Percentiles rank a stretch among this genome's conserved stretches.
Conservation (phyloP, 1,139 yeast genomes). For the Suhomyces bolitotheri region DNA sequence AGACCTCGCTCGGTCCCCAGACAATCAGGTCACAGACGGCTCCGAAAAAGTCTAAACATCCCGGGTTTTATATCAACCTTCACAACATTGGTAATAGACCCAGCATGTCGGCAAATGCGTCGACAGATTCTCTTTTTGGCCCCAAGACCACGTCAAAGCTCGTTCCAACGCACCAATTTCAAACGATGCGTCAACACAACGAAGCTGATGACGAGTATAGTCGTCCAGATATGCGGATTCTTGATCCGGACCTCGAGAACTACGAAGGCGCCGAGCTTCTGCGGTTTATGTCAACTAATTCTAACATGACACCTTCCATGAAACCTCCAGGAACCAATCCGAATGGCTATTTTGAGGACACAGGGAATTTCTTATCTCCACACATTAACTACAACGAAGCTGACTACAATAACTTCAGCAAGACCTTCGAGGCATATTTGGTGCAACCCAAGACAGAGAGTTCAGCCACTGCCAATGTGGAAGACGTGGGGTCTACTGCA, state of each 20-base stretch:
- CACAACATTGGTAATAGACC: slow-evolving; percentile 12
- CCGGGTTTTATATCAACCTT: slow-evolving; percentile 17
- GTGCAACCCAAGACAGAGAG: slow-evolving; percentile 4
- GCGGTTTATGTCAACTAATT: slow-evolving; percentile 14
- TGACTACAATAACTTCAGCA: slow-evolving; percentile 13
- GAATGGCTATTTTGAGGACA: slow-evolving; percentile 37
- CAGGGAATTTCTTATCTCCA: slow-evolving; percentile 11
- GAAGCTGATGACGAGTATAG: slow-evolving; percentile 9
- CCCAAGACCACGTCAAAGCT: slow-evolving; percentile 3
- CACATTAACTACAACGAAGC: slow-evolving; percentile 14
- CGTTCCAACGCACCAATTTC: slow-evolving; percentile 9
- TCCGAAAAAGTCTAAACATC: slow-evolving; percentile 15
- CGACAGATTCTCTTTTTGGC: slow-evolving; percentile 10
- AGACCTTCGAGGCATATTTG: slow-evolving; percentile 11
- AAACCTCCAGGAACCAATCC: slow-evolving; percentile 40
- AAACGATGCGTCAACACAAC: slow-evolving; percentile 5
- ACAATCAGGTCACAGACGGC: slow-evolving; percentile 8
- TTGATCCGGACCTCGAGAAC: slow-evolving; percentile 24
- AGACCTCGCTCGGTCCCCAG: slow-evolving; percentile 1
- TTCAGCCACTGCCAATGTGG: background rate
- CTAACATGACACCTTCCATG: slow-evolving; percentile 41
- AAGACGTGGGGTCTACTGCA: background rate
- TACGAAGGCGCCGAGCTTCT: slow-evolving; percentile 14
- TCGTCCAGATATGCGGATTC: slow-evolving; percentile 15
- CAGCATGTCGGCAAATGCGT: slow-evolving; percentile 1